Evolutionary conservation across 2,329 filamentous ascomycete species (phyloP).

Genomic region (Drechslera avenae): DNA sequence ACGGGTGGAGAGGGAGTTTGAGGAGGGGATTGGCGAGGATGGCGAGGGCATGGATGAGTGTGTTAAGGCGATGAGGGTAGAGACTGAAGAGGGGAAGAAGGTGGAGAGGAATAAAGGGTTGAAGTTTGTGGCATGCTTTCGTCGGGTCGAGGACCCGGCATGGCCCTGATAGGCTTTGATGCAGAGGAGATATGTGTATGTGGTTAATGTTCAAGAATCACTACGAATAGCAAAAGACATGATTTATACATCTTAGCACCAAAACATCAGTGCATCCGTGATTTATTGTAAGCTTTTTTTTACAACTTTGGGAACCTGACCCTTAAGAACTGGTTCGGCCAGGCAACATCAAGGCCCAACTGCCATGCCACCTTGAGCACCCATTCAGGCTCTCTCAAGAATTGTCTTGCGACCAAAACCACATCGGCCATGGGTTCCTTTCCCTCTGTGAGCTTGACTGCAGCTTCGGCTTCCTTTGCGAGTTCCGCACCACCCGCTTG

Average conservation of each 20-base stretch:
- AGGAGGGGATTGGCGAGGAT: slow-evolving; percentile 64
- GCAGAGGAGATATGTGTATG: no score
- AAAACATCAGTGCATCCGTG: no score
- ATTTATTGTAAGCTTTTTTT: neutral
- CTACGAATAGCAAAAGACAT: neutral
- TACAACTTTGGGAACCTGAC: slow-evolving; percentile 41
- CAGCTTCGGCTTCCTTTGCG: slow-evolving; percentile 38
- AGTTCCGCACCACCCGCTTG: slow-evolving; percentile 38
- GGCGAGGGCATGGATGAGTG: slow-evolving; percentile 73
- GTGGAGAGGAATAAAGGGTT: slow-evolving; percentile 86
- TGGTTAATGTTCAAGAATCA: neutral
- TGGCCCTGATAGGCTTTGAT: slow-evolving; percentile 72
- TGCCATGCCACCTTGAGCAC: slow-evolving; percentile 58
- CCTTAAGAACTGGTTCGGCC: slow-evolving; percentile 55
- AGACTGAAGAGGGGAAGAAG: slow-evolving; percentile 98
- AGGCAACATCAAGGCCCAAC: slow-evolving; percentile 55
- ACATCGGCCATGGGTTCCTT: slow-evolving; percentile 53
- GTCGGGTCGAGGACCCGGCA: slow-evolving; percentile 76
- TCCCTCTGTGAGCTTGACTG: slow-evolving; percentile 45
- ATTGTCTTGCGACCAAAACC: slow-evolving; percentile 59
- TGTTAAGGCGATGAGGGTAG: slow-evolving; percentile 74
- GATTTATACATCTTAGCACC: neutral
- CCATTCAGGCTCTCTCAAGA: slow-evolving; percentile 62
- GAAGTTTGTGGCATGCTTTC: slow-evolving; percentile 90
- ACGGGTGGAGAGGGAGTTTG: slow-evolving; percentile 58